Evolutionary conservation across 345 rosid species (phyloP).

Genomic region (Crucihimalaya himalaica): DNA sequence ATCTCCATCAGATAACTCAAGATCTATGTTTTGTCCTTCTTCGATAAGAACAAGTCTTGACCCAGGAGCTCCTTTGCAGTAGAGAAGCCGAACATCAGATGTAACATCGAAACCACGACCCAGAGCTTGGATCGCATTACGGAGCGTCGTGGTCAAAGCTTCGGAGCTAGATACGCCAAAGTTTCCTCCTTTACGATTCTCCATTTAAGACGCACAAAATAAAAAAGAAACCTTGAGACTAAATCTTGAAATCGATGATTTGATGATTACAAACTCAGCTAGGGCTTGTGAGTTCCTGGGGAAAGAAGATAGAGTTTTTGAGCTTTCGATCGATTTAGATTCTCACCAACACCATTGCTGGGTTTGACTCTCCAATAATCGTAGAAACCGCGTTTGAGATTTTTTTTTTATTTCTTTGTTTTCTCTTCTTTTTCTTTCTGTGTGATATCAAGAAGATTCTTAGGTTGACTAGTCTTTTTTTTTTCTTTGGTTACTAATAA

Average conservation of each 20-base stretch:
- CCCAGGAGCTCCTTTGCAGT: constrained; percentile 93
- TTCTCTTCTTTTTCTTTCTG: not conserved
- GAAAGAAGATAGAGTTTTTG: constrained; percentile 5
- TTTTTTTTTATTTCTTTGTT: not conserved
- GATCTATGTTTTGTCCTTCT: constrained; percentile 64
- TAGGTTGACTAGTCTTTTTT: constrained; percentile 43
- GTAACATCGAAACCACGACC: constrained; percentile 96
- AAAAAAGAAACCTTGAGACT: not conserved
- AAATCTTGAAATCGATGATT: constrained; percentile 19
- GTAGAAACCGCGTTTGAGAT: constrained; percentile 43
- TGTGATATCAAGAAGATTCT: constrained; percentile 42
- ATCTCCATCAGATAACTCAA: constrained; percentile 53
- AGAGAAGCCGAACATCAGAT: constrained; percentile 88
- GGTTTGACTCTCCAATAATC: constrained; percentile 42
- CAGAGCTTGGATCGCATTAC: constrained; percentile 86
- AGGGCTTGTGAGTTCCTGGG: constrained; percentile 32
- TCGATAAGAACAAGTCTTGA: constrained; percentile 76
- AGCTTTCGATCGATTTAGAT: constrained; percentile 27
- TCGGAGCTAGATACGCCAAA: constrained; percentile 42
- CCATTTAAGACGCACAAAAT: constrained; percentile 12
- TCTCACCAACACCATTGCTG: constrained; percentile 42
- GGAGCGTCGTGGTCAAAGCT: constrained; percentile 73
- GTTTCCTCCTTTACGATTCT: constrained; percentile 41
- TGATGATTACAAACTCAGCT: constrained; percentile 7
- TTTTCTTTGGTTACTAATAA: constrained; percentile 32